Conservation (phyloP, 768 basidiomycete genomes). For the Dioszegia hungarica region DNA sequence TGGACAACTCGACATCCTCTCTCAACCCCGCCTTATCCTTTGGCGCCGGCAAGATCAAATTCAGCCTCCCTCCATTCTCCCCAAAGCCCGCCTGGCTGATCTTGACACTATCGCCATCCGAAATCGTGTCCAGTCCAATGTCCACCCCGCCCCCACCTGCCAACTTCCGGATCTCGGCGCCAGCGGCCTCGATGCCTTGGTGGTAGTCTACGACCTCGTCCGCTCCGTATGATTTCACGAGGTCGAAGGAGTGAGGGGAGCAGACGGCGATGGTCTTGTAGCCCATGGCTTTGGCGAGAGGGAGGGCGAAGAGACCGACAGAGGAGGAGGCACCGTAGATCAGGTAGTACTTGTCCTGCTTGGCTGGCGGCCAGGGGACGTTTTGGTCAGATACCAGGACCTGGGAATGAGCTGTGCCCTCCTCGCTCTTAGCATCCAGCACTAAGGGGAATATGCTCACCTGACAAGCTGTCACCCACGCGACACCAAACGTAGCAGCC, state of each 20-base stretch:
- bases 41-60: conserved; percentile 18
- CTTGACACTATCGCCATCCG: conserved; percentile 17
- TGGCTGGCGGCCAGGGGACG: background rate
- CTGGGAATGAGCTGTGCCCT: background rate
- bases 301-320: conserved; percentile 47
- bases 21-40: conserved; percentile 14
- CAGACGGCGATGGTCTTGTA: conserved; percentile 48
- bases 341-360: conserved; percentile 24
- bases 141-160: conserved; percentile 21
- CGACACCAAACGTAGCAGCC: conserved; percentile 30
- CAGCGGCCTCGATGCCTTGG: conserved; percentile 13
- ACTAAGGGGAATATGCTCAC: background rate
- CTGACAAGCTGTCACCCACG: conserved; percentile 36
- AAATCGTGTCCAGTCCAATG: conserved; percentile 31
- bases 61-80: conserved; percentile 16
- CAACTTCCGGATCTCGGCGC: conserved; percentile 19
- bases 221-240: conserved; percentile 50
- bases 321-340: conserved; percentile 46
- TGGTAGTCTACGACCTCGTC: conserved; percentile 52
- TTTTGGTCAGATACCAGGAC: background rate
- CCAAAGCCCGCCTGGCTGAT: conserved; percentile 21
- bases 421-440: too few species aligned
- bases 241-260: conserved; percentile 47
- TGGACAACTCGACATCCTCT: conserved; percentile 12
- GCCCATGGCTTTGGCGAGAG: conserved; percentile 32